Base-by-base conservation (phyloP, 148 eudicot species). In the Diospyros lotus region DNA sequence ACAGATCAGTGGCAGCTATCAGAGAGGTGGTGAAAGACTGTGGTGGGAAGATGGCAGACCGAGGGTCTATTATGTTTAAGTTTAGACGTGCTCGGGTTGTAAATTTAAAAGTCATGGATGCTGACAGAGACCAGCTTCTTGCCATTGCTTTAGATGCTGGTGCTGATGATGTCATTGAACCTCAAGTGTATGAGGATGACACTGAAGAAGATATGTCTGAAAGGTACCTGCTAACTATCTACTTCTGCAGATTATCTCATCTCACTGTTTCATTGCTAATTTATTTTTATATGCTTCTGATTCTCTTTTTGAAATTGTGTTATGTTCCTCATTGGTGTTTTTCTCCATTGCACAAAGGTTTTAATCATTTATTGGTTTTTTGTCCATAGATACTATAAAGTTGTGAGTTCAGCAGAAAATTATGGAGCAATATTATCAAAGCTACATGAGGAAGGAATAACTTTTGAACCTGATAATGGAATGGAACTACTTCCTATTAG, bases 21-120 rank as follows among this genome's bases (percentile, higher is more conserved):
- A 85, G 98, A 79, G 88, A 86, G 73, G 96, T 89, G 73, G 90
- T 88, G 69, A 95, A 81, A 89, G 89, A 92, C 76, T 86, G 88
- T 76, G 98, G 97, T 75, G 96, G 97, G 44, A 95, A 95, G 81
- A 92, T 95, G 96, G 98, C 98, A 51, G 98, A 93, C 82, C 73
- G 96, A 66, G 98, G 97, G 39, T 92, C 98, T 42, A 93, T 95
- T 78, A 81, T 88, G 86, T 95, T 95, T 76, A 92, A 95, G 75
- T 95, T 95, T 72, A 87, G 63, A 80, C 97, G 96, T 74, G 93
- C 97, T 72, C 93, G 94, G 11, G 82, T 83, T 74, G 94, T 77
- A 4, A 92, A 80, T 81, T 83, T 95, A 79, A 92, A 92, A 82
- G 90, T 77, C 53, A 61, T 75, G 50, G 93, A 92, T 78, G 91